Evolutionary conservation across 2,329 filamentous ascomycete genomes (phyloP), one percentile per base, ranked within the genome.

Genomic region (Botryotinia globosa): DNA sequence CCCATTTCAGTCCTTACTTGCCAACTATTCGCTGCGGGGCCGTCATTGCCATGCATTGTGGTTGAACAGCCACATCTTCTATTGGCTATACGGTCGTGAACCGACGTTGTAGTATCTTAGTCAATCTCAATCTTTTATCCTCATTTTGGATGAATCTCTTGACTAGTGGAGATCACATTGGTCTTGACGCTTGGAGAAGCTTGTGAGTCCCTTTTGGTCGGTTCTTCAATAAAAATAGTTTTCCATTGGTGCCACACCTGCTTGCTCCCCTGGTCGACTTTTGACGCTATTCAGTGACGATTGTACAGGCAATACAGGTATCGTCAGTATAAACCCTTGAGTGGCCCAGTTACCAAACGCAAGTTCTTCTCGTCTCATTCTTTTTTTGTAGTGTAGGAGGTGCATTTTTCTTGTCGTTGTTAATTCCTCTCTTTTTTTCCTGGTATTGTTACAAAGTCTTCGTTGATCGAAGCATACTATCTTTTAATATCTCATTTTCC

Each of bases 381-480:
- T 69, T 62, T 63, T 32, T 32, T 72, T 45, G 65, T 70, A 39
- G 32, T 72, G 58, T 72, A 42, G 63, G 66, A 58, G 63, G 45
- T 58, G 64, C 63, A 62, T 56, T 70, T 20, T 69, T 73, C 51
- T 74, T 62, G 63, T 73, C 62, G 44, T 73, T 59, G 70, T 72
- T 74, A n/a, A 67, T 75, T 64, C 69, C 62, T 64, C 61, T 73
- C n/a, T 64, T n/a, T 72, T 72, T 71, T 29, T 67, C 37, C 72
- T 72, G 66, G 66, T 65, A 58, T 74, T 69, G 74, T 75, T 73
- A 67, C 68, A 73, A 78, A 80, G 79, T 78, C 80, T 81, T 81
- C 79, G 79, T 81, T 77, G 80, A 81, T 77, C 80, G 79, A 79
- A 81, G 80, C 79, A 80, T 77, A 74, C 80, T 78, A 80, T 81